These are phyloP conservation scores for Coemansia sp. DNA, from an alignment of 192 early-diverging fungal genomes.

Conservation along the genomic window DNA sequence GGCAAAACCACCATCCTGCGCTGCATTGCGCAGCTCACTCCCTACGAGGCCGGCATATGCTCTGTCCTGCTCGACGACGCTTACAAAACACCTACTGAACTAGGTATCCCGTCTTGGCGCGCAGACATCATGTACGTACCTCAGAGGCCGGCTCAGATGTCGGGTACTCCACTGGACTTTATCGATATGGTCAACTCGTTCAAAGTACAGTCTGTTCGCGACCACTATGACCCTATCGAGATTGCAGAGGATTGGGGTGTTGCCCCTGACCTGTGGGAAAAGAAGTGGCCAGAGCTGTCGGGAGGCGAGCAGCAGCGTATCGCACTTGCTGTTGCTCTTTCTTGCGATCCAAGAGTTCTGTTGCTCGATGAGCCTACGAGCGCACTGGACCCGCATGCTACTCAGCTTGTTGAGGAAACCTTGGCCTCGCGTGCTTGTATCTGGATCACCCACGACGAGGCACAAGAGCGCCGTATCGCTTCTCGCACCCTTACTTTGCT, in stretches of 20 bases:
- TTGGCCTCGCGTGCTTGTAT: slow-evolving; percentile 68
- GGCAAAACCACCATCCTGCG: slow-evolving; percentile 87
- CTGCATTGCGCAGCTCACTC: slow-evolving; percentile 74
- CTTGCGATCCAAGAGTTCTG: slow-evolving; percentile 74
- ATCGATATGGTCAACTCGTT: slow-evolving; percentile 62
- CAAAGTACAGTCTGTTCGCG: slow-evolving; percentile 47
- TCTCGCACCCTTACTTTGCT: slow-evolving; percentile 37
- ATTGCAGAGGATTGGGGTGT: slow-evolving; percentile 73
- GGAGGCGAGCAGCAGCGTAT: slow-evolving; percentile 88
- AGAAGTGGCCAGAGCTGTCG: slow-evolving; percentile 75
- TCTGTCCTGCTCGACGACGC: slow-evolving; percentile 44
- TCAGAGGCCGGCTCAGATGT: slow-evolving; percentile 70
- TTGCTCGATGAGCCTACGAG: slow-evolving; percentile 89
- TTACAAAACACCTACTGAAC: slow-evolving; percentile 49
- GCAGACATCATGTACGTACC: slow-evolving; percentile 86
- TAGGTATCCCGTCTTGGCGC: slow-evolving; percentile 75
- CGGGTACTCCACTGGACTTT: slow-evolving; percentile 76
- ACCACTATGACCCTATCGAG: slow-evolving; percentile 63
- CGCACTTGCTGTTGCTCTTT: slow-evolving; percentile 76
- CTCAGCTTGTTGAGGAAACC: slow-evolving; percentile 71
- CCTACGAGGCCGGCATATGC: slow-evolving; percentile 64
- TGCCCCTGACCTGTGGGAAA: slow-evolving; percentile 67
- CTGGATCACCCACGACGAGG: slow-evolving; percentile 80
- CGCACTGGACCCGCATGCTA: slow-evolving; percentile 76
- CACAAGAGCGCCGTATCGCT: slow-evolving; percentile 66